Percentiles rank a stretch among this genome's conserved stretches.
Conservation (phyloP, 306 rosid species). For the Bauhinia variegata region DNA sequence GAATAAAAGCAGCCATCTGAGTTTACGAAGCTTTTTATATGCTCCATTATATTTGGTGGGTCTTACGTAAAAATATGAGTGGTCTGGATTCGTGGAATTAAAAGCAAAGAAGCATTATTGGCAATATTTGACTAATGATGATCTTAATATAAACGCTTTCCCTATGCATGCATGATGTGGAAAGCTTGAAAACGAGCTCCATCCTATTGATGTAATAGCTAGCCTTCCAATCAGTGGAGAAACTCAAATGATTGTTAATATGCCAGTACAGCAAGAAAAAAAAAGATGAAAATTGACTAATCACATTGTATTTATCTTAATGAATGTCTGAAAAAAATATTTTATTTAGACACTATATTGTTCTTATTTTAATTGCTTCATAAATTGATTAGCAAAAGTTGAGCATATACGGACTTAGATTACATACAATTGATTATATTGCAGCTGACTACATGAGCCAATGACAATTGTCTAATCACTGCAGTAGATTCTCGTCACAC, state of each 20-base stretch:
- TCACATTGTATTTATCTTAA: constrained; percentile 7
- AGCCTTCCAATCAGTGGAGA: neutral
- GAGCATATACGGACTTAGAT: too few relatives aligned
- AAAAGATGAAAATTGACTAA: constrained; percentile 15
- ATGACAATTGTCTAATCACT: too few relatives aligned
- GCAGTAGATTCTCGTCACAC: too few relatives aligned
- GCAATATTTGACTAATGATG: constrained; percentile 9
- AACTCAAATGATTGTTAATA: constrained; percentile 21
- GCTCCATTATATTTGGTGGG: neutral
- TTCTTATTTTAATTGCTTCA: neutral
- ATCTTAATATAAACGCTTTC: neutral
- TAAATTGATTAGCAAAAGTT: too few relatives aligned
- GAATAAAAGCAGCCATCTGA: neutral
- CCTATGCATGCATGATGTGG: neutral
- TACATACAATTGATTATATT: too few relatives aligned
- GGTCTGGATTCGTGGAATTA: constrained; percentile 22
- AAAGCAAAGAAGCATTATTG: constrained; percentile 21
- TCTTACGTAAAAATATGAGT: constrained; percentile 2
- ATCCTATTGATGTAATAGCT: neutral
- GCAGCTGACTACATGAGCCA: too few relatives aligned
- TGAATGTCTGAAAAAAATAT: neutral
- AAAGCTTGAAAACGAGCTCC: neutral
- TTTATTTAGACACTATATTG: neutral
- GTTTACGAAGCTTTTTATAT: too few relatives aligned
- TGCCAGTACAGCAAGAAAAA: constrained; percentile 18